Percentiles rank a stretch among this genome's conserved stretches.
These are phyloP conservation scores for Populus pruinosa DNA, from an alignment of 345 rosid species.

Conservation along the genomic window DNA sequence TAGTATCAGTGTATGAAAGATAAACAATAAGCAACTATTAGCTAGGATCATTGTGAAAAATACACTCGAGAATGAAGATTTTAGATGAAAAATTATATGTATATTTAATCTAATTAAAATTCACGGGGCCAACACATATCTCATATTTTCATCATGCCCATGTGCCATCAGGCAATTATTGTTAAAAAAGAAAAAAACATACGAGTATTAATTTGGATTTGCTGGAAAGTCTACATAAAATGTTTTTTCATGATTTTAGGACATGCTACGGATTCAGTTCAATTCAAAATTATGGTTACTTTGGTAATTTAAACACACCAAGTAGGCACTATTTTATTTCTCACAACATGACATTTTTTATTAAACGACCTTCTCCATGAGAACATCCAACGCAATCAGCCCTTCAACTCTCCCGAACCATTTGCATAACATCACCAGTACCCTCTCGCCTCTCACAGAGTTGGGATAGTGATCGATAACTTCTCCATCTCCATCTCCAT, in stretches of 20 bases:
- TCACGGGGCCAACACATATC: too few relatives aligned
- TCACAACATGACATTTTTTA: not conserved
- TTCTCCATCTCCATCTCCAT: conserved; percentile 16
- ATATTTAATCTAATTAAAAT: too few relatives aligned
- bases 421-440: not conserved
- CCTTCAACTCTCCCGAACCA: not conserved
- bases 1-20: too few relatives aligned
- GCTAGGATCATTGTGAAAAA: too few relatives aligned
- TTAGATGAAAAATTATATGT: too few relatives aligned
- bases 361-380: not conserved
- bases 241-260: not conserved
- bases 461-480: not conserved
- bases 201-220: not conserved
- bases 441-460: not conserved
- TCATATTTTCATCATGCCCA: too few relatives aligned
- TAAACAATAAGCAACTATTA: too few relatives aligned
- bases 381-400: conserved; percentile 8
- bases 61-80: too few relatives aligned
- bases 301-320: conserved; percentile 3
- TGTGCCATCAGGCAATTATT: too few relatives aligned
- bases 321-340: not conserved
- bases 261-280: not conserved
- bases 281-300: not conserved
- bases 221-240: too few relatives aligned
- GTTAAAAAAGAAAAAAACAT: not conserved